Evolutionary conservation across 2,329 filamentous ascomycete genomes (phyloP).

Genomic region (Drechslerella coelobrocha): DNA sequence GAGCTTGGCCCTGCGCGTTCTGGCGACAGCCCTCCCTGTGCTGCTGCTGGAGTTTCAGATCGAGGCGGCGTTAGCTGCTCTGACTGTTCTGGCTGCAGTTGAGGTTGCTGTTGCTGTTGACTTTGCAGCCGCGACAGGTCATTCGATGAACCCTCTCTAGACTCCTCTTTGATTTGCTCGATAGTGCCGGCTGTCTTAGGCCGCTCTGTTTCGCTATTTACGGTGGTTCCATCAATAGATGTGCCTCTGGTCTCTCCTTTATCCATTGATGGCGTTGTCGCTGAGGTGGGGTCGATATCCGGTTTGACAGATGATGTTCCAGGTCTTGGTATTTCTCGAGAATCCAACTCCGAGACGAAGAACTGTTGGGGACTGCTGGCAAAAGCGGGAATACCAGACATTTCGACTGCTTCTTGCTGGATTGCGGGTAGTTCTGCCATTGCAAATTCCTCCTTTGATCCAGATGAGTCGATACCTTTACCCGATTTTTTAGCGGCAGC

Average conservation of each 20-base stretch:
- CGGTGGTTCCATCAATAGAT: conserved; percentile 47
- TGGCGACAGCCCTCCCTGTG: too few relatives aligned
- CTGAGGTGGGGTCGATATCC: conserved; percentile 30
- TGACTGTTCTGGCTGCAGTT: neutral
- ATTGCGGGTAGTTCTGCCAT: conserved; percentile 38
- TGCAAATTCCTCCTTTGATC: conserved; percentile 21
- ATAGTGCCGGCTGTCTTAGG: conserved; percentile 37
- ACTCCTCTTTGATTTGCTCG: conserved; percentile 48
- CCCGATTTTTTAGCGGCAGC: conserved; percentile 13
- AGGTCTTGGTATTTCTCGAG: conserved; percentile 42
- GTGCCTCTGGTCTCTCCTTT: conserved; percentile 11
- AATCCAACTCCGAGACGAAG: conserved; percentile 43
- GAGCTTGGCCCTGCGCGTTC: conserved; percentile 31
- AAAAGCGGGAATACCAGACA: conserved; percentile 9
- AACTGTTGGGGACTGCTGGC: conserved; percentile 24
- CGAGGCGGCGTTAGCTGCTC: too few relatives aligned
- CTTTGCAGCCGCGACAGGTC: conserved; percentile 24
- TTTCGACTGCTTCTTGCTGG: conserved; percentile 42
- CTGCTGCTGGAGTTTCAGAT: too few relatives aligned
- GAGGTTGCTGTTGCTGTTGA: conserved; percentile 6
- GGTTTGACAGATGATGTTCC: conserved; percentile 33
- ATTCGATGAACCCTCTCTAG: conserved; percentile 22
- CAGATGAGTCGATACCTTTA: conserved; percentile 10
- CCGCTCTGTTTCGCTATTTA: conserved; percentile 41
- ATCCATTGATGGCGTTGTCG: conserved; percentile 12